Evolutionary conservation across 2,329 filamentous ascomycete species (phyloP).

Genomic region (Pyricularia sp.): DNA sequence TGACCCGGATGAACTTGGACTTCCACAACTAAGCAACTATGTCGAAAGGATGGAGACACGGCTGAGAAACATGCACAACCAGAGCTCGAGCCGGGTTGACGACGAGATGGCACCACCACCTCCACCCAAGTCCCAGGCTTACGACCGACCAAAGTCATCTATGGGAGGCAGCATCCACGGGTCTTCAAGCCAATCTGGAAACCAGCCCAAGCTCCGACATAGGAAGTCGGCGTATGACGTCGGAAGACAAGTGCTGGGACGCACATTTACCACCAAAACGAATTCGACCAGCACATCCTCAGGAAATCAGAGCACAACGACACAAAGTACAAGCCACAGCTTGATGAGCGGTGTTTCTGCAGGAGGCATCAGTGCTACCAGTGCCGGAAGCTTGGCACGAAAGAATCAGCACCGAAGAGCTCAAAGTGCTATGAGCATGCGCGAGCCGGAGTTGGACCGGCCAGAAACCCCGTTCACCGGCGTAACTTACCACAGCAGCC

Average conservation of each 20-base stretch:
- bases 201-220: conserved; percentile 37
- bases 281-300: conserved; percentile 68
- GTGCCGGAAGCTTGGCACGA: conserved; percentile 81
- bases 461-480: conserved; percentile 58
- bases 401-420: conserved; percentile 47
- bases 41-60: conserved; percentile 85
- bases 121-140: conserved; percentile 31
- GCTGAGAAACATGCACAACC: conserved; percentile 56
- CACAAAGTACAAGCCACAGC: conserved; percentile 66
- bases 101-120: conserved; percentile 38
- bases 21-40: conserved; percentile 70
- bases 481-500: conserved; percentile 83
- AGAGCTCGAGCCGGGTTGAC: conserved; percentile 35
- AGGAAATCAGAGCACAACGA: conserved; percentile 54
- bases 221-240: conserved; percentile 73
- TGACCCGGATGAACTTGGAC: conserved; percentile 36
- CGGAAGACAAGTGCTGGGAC: conserved; percentile 52
- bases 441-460: conserved; percentile 40
- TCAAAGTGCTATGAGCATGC: conserved; percentile 51
- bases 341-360: conserved; percentile 92
- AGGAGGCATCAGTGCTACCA: conserved; percentile 83
- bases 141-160: conserved; percentile 46
- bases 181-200: conserved; percentile 8
- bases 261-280: conserved; percentile 82
- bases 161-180: conserved; percentile 29